phyloP scores from a whole-genome alignment of 2,329 filamentous ascomycete species.

The Metarhizium humberi region DNA sequence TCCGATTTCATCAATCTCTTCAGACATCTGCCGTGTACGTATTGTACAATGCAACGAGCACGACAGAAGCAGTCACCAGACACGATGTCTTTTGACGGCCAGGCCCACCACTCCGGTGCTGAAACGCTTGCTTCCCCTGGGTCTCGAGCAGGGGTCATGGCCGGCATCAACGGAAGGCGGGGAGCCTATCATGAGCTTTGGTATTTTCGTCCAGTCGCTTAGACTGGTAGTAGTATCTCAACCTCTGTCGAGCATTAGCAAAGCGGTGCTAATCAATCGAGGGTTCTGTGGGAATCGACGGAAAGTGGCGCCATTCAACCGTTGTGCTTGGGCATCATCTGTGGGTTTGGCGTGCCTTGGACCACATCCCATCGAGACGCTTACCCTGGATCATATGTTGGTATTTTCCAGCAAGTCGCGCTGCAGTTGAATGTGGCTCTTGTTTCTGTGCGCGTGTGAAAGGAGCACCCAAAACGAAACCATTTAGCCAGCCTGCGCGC shows the following conservation, averaged over 20 bases:
- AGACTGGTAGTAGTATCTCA: background rate
- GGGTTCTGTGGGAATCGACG: background rate
- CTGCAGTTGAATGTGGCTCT: too few species aligned
- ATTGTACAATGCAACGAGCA: too few species aligned
- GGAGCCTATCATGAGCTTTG: conserved; percentile 1
- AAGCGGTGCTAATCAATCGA: background rate
- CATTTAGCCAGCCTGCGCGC: too few species aligned
- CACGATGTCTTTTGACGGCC: background rate
- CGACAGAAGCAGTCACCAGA: background rate
- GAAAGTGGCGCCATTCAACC: background rate
- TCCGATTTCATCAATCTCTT: too few species aligned
- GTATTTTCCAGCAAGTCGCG: too few species aligned
- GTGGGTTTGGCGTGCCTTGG: background rate
- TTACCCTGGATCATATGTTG: background rate
- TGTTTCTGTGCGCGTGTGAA: too few species aligned
- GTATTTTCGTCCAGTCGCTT: background rate
- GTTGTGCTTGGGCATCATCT: background rate
- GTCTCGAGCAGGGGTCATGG: background rate
- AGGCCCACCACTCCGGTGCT: background rate
- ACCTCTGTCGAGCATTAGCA: background rate
- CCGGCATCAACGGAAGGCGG: background rate
- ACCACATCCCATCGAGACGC: background rate
- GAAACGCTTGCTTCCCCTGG: background rate
- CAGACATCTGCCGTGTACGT: too few species aligned
- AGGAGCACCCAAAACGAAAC: too few species aligned